Evolutionary conservation across 305 asterid genomes (phyloP), one percentile per base, ranked within the genome.

Genomic region (Salvia sclarea): DNA sequence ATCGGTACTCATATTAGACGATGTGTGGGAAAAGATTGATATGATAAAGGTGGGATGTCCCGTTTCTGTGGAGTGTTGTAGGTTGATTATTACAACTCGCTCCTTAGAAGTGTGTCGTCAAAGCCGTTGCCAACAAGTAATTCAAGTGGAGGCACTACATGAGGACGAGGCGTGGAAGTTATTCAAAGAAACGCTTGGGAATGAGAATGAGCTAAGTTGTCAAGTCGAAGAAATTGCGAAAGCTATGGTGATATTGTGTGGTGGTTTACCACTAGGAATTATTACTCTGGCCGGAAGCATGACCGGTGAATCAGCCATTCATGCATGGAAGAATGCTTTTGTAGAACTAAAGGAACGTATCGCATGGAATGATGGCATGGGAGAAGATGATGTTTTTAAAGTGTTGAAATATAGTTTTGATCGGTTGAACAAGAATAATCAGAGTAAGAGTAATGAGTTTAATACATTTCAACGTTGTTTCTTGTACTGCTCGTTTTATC

Each of bases 381-480:
- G 16, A 30, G 45, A 68, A 4, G 53, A 1, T 12, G 6, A 21
- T 8, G 68, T 59, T 3, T 31, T 69, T 4, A 17, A 20, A 17
- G 50, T 58, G 30, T 64, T 69, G 41, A 57, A 69, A 49, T 44
- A 44, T 31, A 69, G 74, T 8, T 69, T 69, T 58, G 59, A 69
- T 30, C 48, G 38, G 16, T 13, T 69, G 37, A 20, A 30, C 8
- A 28, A 2, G 17, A 18, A 25, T 8, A 20, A 12, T 60, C 44
- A n/a, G n/a, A n/a, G n/a, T n/a, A n/a, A 41, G 11, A 25, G 54
- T 13, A 2, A 53, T 1, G 60, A 4, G n/a, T 48, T 44, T 30
- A 44, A 53, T n/a, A 13, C 12, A 8, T 25, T 47, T 21, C 70
- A 44, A 48, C 37, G 0, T 8, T 69, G 60, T 69, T 70, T 61